Conservation (phyloP, 257 asterid genomes). For the Solanum virginianum region DNA sequence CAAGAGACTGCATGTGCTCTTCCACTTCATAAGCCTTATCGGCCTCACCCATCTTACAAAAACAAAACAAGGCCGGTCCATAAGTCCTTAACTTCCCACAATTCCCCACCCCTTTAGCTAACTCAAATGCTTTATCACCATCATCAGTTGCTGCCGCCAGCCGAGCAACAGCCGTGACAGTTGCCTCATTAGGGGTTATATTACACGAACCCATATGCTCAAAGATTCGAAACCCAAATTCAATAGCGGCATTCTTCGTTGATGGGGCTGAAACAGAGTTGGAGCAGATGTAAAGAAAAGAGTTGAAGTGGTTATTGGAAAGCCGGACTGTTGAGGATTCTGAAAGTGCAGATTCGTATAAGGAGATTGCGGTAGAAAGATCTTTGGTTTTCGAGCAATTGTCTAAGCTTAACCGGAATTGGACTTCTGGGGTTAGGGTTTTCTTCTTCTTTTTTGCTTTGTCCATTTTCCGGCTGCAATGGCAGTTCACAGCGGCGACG, state of each 20-base stretch:
- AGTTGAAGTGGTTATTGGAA: conserved; percentile 52
- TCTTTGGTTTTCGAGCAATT: conserved; percentile 54
- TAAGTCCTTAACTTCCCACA: conserved; percentile 71
- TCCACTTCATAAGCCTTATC: conserved; percentile 76
- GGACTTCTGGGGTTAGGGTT: conserved; percentile 55
- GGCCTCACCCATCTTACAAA: conserved; percentile 41
- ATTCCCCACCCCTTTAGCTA: conserved; percentile 51
- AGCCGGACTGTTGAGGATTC: conserved; percentile 20
- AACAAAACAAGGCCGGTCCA: conserved; percentile 67
- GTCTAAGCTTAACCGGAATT: conserved; percentile 61
- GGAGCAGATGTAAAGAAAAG: conserved; percentile 79
- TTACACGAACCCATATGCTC: conserved; percentile 15
- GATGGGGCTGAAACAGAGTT: conserved; percentile 32
- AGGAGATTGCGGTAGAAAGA: conserved; percentile 58
- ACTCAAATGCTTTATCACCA: conserved; percentile 68
- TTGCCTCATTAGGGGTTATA: conserved; percentile 66
- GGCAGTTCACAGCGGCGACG: background rate
- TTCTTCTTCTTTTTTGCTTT: conserved; percentile 34
- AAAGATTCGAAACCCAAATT: conserved; percentile 63
- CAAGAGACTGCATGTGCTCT: conserved; percentile 40
- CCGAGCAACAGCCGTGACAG: conserved; percentile 67
- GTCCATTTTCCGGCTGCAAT: background rate
- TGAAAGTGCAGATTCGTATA: conserved; percentile 47
- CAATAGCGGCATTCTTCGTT: conserved; percentile 40
- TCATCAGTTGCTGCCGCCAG: conserved; percentile 77